Evolutionary conservation across 1,139 yeast genomes (phyloP).

Genomic region (Kodamaea fungicola): DNA sequence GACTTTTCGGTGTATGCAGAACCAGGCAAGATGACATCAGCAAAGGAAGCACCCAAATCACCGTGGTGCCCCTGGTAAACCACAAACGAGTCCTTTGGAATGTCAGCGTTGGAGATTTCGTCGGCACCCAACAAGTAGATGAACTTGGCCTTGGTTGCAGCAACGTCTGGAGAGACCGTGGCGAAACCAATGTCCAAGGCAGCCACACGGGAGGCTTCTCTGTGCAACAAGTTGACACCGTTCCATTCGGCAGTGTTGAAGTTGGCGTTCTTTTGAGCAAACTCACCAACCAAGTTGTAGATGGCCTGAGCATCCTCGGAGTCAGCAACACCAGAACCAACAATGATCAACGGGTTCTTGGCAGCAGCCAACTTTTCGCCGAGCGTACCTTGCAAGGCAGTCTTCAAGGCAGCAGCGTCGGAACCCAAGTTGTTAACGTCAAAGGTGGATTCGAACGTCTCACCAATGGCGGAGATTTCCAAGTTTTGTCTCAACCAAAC

Average conservation of each 20-base stretch:
- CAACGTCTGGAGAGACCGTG: constrained; percentile 47
- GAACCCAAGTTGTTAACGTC: constrained; percentile 63
- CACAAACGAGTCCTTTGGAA: constrained; percentile 84
- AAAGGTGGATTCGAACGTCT: constrained; percentile 74
- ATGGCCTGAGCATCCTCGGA: constrained; percentile 63
- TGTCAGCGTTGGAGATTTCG: constrained; percentile 64
- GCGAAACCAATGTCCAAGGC: constrained; percentile 84
- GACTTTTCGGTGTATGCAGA: constrained; percentile 87
- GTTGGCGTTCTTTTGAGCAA: constrained; percentile 56
- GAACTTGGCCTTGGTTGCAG: constrained; percentile 62
- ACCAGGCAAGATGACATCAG: constrained; percentile 85
- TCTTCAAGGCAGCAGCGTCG: constrained; percentile 53
- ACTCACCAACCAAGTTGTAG: constrained; percentile 60
- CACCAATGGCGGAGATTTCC: constrained; percentile 71
- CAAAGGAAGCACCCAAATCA: constrained; percentile 83
- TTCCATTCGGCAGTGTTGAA: constrained; percentile 77
- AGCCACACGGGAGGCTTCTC: constrained; percentile 84
- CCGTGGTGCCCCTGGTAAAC: constrained; percentile 94
- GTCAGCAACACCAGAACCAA: constrained; percentile 80
- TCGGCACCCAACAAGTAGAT: constrained; percentile 84
- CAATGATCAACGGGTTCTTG: constrained; percentile 71
- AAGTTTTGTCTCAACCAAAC: constrained; percentile 72
- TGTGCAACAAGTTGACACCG: constrained; percentile 76
- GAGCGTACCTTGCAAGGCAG: constrained; percentile 63
- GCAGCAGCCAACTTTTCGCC: constrained; percentile 71